Evolutionary conservation across 352 stramenopile species (phyloP), one percentile per base, ranked within the genome.

Genomic region (Phytophthora citricola): DNA sequence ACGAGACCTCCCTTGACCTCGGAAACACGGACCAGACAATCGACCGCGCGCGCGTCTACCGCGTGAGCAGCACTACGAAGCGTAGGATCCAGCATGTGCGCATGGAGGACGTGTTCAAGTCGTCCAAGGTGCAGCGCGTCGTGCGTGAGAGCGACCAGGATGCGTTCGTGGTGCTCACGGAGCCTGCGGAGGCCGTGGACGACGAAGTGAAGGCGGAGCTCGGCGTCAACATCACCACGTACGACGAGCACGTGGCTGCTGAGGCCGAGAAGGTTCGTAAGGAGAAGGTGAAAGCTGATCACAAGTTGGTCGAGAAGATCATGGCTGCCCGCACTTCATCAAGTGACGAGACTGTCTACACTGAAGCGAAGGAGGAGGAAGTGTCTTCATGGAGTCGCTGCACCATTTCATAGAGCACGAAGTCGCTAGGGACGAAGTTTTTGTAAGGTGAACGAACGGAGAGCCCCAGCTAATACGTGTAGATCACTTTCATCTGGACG

Each of bases 21-120:
- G 50, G 27, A 20, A 76, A 92, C 61, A 40, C 73, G 3, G 49
- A 71, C 6, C 85, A 93, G 57, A 83, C 64, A 17, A 90, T 93
- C 61, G 78, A 93, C 46, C 85, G 85, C 26, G 71, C 73, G 41
- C 71, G 73, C 31, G 83, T 93, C 20, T 90, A 85, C 58, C 83
- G 76, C 45, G 76, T 93, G 9, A 83, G 58, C 52, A 86, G 68
- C 64, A 89, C 76, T 15, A 78, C 74, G 4, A 89, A 90, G 76
- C 81, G 78, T 44, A 77, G 83, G 51, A 78, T 89, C 26, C 78
- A 81, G 46, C 80, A 89, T 32, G 59, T 90, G 65, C 75, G 81
- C 26, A 82, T 91, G 58, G 83, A 93, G 17, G 76, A 90, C 46
- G 59, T 93, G 38, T 92, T 93, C 38, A 66, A 69, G 51, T 63